Evolutionary conservation across 169 alveolate species (phyloP).

Genomic region (Sarcocystis neurona): DNA sequence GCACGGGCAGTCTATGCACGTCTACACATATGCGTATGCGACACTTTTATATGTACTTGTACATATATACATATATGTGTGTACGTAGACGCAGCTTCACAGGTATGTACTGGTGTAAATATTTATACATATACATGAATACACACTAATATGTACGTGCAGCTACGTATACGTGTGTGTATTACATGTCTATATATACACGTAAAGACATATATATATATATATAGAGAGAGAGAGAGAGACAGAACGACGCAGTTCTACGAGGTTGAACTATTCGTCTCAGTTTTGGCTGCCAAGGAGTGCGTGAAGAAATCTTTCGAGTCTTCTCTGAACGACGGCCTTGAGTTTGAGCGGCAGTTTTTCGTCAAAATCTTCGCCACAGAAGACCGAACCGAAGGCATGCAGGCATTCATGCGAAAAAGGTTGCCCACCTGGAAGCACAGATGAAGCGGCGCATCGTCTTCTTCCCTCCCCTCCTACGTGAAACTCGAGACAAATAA

Average conservation of each 20-base stretch:
- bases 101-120: too few species aligned
- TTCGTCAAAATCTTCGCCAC: conserved; percentile 76
- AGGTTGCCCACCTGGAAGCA: conserved; percentile 80
- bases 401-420: conserved; percentile 84
- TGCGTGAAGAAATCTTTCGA: conserved; percentile 78
- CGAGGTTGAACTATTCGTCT: background rate
- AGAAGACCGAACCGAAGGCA: conserved; percentile 85
- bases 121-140: too few species aligned
- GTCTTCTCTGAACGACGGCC: conserved; percentile 76
- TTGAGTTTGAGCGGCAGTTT: conserved; percentile 77
- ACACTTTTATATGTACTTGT: background rate
- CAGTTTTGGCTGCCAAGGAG: conserved; percentile 79
- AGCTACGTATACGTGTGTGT: background rate
- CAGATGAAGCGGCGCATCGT: too few species aligned
- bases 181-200: background rate
- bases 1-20: too few species aligned
- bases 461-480: too few species aligned
- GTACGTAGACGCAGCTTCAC: too few species aligned
- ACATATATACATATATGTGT: too few species aligned
- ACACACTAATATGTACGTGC: background rate
- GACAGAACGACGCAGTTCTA: background rate
- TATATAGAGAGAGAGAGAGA: background rate
- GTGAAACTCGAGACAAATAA: too few species aligned
- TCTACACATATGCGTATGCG: background rate
- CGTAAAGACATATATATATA: background rate